phyloP scores from a whole-genome alignment of 495 filamentous ascomycete genomes.

The Penicillium ochrochloron region DNA sequence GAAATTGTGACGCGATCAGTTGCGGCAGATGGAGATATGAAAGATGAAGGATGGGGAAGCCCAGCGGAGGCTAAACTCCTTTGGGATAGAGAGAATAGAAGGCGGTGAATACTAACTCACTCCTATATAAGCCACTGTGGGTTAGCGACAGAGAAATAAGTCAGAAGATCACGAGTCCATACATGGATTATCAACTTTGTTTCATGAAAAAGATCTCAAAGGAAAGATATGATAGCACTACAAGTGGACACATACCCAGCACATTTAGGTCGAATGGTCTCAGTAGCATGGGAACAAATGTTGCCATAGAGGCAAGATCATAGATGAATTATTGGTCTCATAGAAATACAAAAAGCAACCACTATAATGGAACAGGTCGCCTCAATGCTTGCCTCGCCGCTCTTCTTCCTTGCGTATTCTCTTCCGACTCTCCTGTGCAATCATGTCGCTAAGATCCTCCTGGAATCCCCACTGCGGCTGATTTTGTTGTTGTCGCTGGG shows the following conservation, averaged over 20 bases:
- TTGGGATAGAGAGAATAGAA: constrained; percentile 5
- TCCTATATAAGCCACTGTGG: too few relatives aligned
- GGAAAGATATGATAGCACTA: too few relatives aligned
- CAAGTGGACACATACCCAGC: too few relatives aligned
- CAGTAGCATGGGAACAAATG: neutral
- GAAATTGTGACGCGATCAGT: neutral
- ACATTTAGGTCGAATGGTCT: neutral
- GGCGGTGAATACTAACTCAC: neutral
- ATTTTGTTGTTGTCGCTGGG: constrained; percentile 71
- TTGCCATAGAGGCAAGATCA: neutral
- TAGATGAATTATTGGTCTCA: constrained; percentile 5
- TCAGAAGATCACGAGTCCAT: too few relatives aligned
- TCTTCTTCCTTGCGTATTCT: constrained; percentile 85
- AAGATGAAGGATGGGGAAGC: neutral
- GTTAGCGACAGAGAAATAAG: too few relatives aligned
- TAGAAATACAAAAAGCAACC: constrained; percentile 12
- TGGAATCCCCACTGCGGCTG: constrained; percentile 78
- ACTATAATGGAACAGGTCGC: neutral
- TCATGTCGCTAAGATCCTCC: constrained; percentile 96
- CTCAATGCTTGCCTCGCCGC: constrained; percentile 57
- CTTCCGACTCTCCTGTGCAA: constrained; percentile 90
- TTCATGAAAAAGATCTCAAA: too few relatives aligned
- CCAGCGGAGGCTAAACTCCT: constrained; percentile 14
- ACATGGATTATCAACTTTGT: too few relatives aligned
- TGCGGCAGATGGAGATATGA: neutral